phyloP scores from a whole-genome alignment of 257 asterid genomes.

The Lantana camara region DNA sequence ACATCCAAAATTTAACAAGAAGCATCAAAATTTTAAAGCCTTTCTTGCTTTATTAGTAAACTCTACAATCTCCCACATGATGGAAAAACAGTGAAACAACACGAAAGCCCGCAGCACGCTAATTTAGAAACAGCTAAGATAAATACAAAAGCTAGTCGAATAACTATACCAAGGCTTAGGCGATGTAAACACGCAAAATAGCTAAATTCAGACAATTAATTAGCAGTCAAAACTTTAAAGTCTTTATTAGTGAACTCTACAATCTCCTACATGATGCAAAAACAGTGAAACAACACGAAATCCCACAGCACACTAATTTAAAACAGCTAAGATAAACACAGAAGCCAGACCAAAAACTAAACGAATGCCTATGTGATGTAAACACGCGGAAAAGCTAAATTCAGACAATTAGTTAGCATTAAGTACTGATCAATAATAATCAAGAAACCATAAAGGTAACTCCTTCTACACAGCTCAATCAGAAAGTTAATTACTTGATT shows the following conservation, averaged over 20 bases:
- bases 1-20: too few species aligned
- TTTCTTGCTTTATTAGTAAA: neutral
- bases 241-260: neutral
- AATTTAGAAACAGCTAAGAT: neutral
- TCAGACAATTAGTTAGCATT: neutral
- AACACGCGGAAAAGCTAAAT: neutral
- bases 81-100: neutral
- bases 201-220: neutral
- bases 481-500: too few species aligned
- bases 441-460: neutral
- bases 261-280: neutral
- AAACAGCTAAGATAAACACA: neutral
- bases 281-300: slow-evolving; percentile 4
- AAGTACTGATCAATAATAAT: neutral
- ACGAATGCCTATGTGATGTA: neutral
- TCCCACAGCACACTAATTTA: neutral
- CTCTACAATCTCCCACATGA: neutral
- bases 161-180: slow-evolving; percentile 2
- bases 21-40: neutral
- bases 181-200: neutral
- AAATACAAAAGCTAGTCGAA: slow-evolving; percentile 7
- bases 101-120: neutral
- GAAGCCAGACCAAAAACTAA: slow-evolving; percentile 9
- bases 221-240: neutral
- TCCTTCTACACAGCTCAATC: too few species aligned